Evolutionary conservation across 164 flowering plant genomes (phyloP), one percentile per base, ranked within the genome.

Genomic region (Vitis riparia): DNA sequence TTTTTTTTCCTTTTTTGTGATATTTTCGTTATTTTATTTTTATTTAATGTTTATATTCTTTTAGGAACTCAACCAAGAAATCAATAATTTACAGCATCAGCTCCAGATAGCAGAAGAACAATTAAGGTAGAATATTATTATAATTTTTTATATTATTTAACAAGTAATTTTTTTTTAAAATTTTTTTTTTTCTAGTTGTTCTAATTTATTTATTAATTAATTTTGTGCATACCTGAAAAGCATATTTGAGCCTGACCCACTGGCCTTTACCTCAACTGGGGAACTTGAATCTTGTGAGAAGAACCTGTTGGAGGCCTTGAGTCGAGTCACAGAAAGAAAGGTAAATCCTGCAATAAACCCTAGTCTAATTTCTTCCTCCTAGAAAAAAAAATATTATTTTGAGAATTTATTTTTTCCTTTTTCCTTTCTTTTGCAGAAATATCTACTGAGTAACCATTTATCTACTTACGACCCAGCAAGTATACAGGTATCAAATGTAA

Each of bases 41-140:
- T 16, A 3, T 27, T 11, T 61, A 51, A 14, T 51, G 52, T 1
- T 53, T 16, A 19, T 8, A n/a, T 17, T 29, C 27, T 23, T 60
- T 13, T 62, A 83, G 88, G 85, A 83, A 64, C 82, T 83, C 30
- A 85, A 85, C 61, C 86, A 85, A 71, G 85, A 85, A 71, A 73
- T 81, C 51, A 71, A 23, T 70, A 62, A 75, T 30, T 66, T 72
- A 71, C 86, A 78, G 66, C 78, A 79, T 56, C 83, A 85, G 68
- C 74, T 83, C 59, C 79, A 81, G 52, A 52, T 75, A 53, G 76
- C 75, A 1, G 80, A 83, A 55, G 81, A 81, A 62, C 75, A 80
- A 52, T 56, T 73, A 16, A 77, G 80, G 77, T 70, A 16, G 52
- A 11, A 9, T 11, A 44, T 5, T 37, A 37, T 37, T 37, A 2